Percentiles rank a stretch among this genome's conserved stretches.
Conservation (phyloP, 148 eudicot genomes). For the Fagopyrum esculentum region DNA sequence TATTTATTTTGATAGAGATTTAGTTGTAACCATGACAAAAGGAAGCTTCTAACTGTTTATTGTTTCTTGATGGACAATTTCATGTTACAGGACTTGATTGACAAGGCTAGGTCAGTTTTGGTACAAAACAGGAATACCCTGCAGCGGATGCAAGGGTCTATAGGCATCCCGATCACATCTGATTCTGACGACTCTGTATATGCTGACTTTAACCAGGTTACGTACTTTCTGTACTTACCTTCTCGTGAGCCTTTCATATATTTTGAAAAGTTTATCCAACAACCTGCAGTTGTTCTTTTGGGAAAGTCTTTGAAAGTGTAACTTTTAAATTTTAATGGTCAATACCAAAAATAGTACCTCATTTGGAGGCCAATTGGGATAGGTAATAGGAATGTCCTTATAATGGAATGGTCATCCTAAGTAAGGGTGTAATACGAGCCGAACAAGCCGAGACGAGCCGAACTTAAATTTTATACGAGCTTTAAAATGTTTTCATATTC, state of each 20-base stretch:
- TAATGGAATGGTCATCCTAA: background rate
- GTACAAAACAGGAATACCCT: slow-evolving; percentile 64
- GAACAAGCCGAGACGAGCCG: too few relatives aligned
- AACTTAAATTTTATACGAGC: too few relatives aligned
- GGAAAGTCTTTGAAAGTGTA: background rate
- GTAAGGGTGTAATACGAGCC: background rate
- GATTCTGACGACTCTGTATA: slow-evolving; percentile 71
- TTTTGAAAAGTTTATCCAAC: background rate
- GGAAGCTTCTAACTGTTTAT: background rate
- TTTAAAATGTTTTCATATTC: too few relatives aligned
- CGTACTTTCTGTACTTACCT: background rate
- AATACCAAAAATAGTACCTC: background rate
- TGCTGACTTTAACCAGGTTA: slow-evolving; percentile 66
- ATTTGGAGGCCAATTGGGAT: background rate
- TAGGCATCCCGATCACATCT: slow-evolving; percentile 44
- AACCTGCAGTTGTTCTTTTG: slow-evolving; percentile 1
- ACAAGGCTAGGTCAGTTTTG: slow-evolving; percentile 66
- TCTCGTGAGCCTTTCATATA: background rate
- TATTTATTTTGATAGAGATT: background rate
- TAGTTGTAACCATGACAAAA: background rate
- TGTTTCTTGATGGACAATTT: background rate
- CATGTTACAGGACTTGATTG: slow-evolving; percentile 63
- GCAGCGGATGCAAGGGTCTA: slow-evolving; percentile 64
- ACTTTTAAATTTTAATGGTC: background rate
- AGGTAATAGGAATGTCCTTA: background rate